A percentile compares a stretch with the other conserved stretches of the same genome.
These are phyloP conservation scores for Tulasnella sp. DNA, from an alignment of 768 basidiomycete species.

Conservation along the genomic window DNA sequence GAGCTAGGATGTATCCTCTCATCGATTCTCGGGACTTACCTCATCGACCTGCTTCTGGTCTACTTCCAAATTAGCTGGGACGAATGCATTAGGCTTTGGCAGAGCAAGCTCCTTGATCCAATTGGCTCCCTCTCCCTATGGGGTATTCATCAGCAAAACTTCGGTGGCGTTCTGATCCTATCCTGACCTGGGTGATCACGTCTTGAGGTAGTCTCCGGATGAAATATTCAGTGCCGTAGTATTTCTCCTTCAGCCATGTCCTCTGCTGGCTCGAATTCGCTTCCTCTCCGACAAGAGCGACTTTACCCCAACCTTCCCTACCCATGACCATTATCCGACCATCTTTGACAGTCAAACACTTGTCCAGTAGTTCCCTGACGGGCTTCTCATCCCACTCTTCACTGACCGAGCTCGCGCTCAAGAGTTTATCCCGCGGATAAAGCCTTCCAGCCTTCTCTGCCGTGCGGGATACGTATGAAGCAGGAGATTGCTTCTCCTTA, in stretches of 20 bases:
- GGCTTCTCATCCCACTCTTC: conserved; percentile 64
- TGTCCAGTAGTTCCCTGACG: conserved; percentile 50
- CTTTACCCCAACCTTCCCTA: conserved; percentile 46
- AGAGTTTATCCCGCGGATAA: conserved; percentile 60
- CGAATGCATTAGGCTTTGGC: conserved; percentile 80
- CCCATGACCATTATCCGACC: conserved; percentile 70
- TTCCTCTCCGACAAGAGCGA: conserved; percentile 34
- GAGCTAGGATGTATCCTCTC: neutral
- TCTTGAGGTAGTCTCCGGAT: conserved; percentile 40
- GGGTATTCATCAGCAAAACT: neutral
- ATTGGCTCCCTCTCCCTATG: conserved; percentile 52
- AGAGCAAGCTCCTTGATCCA: conserved; percentile 59
- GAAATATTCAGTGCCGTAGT: conserved; percentile 84
- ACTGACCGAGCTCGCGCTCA: conserved; percentile 58
- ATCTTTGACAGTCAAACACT: conserved; percentile 33
- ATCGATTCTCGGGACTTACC: conserved; percentile 34
- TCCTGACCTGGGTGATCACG: conserved; percentile 52
- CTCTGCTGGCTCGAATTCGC: conserved; percentile 26
- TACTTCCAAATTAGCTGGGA: conserved; percentile 77
- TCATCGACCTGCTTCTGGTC: conserved; percentile 57
- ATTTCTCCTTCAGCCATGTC: conserved; percentile 67
- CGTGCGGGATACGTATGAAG: conserved; percentile 66
- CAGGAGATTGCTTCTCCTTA: conserved; percentile 65
- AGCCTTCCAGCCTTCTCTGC: conserved; percentile 70
- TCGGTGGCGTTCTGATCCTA: conserved; percentile 25